Evolutionary conservation across 1,284 basidiomycete genomes (phyloP), one percentile per base, ranked within the genome.

Genomic region (Ceratobasidium sp.): DNA sequence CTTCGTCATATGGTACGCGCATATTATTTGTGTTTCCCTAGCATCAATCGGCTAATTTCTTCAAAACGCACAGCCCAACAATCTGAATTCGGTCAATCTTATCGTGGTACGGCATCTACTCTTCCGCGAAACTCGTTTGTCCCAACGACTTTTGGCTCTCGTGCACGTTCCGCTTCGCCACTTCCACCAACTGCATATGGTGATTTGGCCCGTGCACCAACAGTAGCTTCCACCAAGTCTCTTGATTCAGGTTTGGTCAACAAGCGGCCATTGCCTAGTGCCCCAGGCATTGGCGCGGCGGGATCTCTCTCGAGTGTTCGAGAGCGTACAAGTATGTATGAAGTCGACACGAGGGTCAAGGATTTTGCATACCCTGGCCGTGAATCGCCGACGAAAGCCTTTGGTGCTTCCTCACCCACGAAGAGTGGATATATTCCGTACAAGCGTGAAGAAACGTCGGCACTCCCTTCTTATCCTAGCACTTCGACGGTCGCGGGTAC

Each of bases 401-500:
- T 38, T 38, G 35, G 35, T 38, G 44, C 58, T 2, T 61, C 58
- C 46, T 61, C 58, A 30, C 58, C 58, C 8, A 71, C 67, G 0
- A 71, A 71, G 26, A 59, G 55, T 11, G 55, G 55, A 9, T 71
- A 71, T 35, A 59, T 71, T 23, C 67, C 67, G n/a, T 71, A 71
- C 28, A 71, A 43, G 32, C 67, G 67, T n/a, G 30, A 41, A 16
- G 49, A 49, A 43, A 54, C 64, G 1, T 67, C 58, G 5, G 58
- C 43, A 4, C 21, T 61, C 8, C 13, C 64, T 14, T 49, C 50
- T 18, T 67, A 43, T 44, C 54, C 54, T 44, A 47, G 66, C 21
- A 32, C 67, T n/a, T 59, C 67, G n/a, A 50, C 46, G 6, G 26
- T 49, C 28, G 35, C 67, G 14, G 14, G 67, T 28, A 59, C 67